These are phyloP conservation scores for Phytophthora nicotianae DNA, from an alignment of 352 stramenopile species.

Conservation along the genomic window DNA sequence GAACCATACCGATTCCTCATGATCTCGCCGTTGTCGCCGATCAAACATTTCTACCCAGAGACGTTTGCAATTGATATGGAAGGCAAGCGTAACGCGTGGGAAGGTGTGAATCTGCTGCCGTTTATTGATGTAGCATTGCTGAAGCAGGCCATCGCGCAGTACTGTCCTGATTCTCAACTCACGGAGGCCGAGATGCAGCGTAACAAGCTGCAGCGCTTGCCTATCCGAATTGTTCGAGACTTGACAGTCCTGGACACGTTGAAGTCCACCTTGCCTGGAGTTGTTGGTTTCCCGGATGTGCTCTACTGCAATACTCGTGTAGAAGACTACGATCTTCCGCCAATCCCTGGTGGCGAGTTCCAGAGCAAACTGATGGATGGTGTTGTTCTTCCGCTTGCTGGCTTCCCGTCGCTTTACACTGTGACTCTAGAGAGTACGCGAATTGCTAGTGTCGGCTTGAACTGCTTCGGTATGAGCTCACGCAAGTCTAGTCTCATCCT, in stretches of 20 bases:
- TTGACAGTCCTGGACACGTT: conserved; percentile 66
- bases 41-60: conserved; percentile 95
- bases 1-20: conserved; percentile 95
- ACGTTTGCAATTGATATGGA: conserved; percentile 88
- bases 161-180: conserved; percentile 92
- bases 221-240: conserved; percentile 90
- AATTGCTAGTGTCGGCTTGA: conserved; percentile 83
- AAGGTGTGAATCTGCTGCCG: conserved; percentile 98
- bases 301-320: conserved; percentile 68
- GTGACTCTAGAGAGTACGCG: conserved; percentile 56
- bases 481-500: conserved; percentile 82
- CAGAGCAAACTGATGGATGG: conserved; percentile 75
- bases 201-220: conserved; percentile 83
- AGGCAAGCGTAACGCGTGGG: conserved; percentile 96
- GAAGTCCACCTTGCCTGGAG: conserved; percentile 63
- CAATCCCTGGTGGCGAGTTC: conserved; percentile 66
- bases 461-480: conserved; percentile 94
- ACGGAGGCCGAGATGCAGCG: conserved; percentile 89
- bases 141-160: conserved; percentile 90
- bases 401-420: conserved; percentile 80
- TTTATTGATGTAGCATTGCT: conserved; percentile 97
- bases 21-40: conserved; percentile 93
- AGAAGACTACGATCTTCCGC: conserved; percentile 55
- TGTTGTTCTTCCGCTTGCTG: conserved; percentile 73
- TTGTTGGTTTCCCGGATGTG: conserved; percentile 71